Conservation (phyloP, 192 early-diverging fungal species). For the Thoreauomyces humboldtii region DNA sequence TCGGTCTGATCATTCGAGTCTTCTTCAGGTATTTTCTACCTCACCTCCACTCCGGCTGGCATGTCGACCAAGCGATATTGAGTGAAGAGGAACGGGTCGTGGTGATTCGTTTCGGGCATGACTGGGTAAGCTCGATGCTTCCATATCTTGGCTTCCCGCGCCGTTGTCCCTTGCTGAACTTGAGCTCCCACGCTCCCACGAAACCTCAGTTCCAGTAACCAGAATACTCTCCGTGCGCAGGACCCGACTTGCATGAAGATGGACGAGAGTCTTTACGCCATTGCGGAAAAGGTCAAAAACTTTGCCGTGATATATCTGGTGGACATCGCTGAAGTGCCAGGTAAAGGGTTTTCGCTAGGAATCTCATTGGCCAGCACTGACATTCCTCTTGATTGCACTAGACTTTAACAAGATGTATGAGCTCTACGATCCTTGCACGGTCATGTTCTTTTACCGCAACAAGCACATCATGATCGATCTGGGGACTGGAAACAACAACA, state of each 20-base stretch:
- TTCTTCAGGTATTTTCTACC: constrained; percentile 48
- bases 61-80: constrained; percentile 98
- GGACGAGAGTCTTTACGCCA: constrained; percentile 92
- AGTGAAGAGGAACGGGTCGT: constrained; percentile 98
- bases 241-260: constrained; percentile 94
- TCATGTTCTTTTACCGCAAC: constrained; percentile 82
- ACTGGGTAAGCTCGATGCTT: constrained; percentile 59
- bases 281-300: constrained; percentile 95
- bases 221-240: constrained; percentile 24
- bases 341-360: constrained; percentile 26
- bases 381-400: background rate
- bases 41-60: constrained; percentile 71
- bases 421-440: constrained; percentile 95
- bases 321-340: constrained; percentile 92
- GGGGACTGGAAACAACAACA: constrained; percentile 99
- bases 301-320: constrained; percentile 97
- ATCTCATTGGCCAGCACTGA: background rate
- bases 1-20: too few relatives aligned
- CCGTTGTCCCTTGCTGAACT: background rate
- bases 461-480: constrained; percentile 97
- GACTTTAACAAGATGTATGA: constrained; percentile 91
- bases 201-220: too few relatives aligned
- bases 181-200: too few relatives aligned
- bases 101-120: constrained; percentile 94
- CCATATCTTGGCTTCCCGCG: background rate